phyloP scores from a whole-genome alignment of 2,329 filamentous ascomycete genomes.

The Colletotrichum limetticola region DNA sequence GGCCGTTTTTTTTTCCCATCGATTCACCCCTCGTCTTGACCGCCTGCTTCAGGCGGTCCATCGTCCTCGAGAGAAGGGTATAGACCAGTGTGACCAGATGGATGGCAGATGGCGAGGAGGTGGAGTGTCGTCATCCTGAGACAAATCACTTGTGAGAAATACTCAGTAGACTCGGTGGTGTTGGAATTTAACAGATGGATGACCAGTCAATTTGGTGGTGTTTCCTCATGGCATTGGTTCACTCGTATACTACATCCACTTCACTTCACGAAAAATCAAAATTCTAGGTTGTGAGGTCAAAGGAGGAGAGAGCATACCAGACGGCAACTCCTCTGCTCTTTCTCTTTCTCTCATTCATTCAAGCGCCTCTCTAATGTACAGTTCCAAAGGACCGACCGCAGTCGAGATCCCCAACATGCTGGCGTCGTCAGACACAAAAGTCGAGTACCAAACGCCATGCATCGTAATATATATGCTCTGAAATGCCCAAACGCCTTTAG shows the following conservation, averaged over 20 bases:
- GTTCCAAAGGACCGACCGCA: background rate
- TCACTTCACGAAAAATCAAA: background rate
- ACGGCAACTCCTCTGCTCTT: background rate
- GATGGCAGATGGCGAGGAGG: too few species aligned
- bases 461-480: slow-evolving; percentile 16
- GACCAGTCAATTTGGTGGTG: too few species aligned
- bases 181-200: background rate
- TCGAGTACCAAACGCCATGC: slow-evolving; percentile 12
- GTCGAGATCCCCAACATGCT: slow-evolving; percentile 10
- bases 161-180: too few species aligned
- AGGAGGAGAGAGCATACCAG: background rate
- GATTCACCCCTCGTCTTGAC: too few species aligned
- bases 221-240: background rate
- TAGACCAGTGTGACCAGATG: too few species aligned
- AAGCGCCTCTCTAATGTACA: slow-evolving; percentile 20
- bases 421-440: background rate
- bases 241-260: background rate
- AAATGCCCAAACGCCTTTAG: slow-evolving; percentile 29
- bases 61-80: too few species aligned
- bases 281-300: background rate
- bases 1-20: too few species aligned
- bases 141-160: too few species aligned
- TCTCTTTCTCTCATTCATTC: background rate
- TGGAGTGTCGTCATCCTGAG: too few species aligned
- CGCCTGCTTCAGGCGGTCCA: too few species aligned